Evolutionary conservation across 129 eudicot genomes (phyloP), one percentile per base, ranked within the genome.

Genomic region (Pulicaria dysenterica): DNA sequence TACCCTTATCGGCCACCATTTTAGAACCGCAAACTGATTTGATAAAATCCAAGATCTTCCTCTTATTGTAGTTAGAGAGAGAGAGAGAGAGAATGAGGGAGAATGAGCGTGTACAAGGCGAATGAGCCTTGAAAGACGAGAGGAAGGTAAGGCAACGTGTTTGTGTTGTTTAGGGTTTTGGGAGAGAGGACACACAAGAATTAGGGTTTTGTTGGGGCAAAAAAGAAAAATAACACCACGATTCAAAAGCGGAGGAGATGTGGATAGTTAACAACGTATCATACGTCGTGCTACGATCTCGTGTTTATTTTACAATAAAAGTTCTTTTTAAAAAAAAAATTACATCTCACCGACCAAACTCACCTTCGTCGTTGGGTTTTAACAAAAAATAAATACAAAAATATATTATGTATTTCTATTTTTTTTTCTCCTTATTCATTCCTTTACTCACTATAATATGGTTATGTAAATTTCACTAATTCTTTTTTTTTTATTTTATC

Each of bases 1-100:
- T 90, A 19, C 94, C 94, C 69, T 87, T 90, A 64, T 90, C 94
- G 4, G 79, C 85, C 64, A 79, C 93, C 94, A 87, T 90, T 51
- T 77, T 68, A 39, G 54, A 79, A 55, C 73, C 82, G 77, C 67
- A 78, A 47, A 13, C 9, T 67, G 57, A 48, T 47, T 3, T 46
- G 24, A 67, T 8, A 45, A 15, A 73, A 42, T 50, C 6, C 5
- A 37, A 46, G 7, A 46, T 24, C 31, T 24, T 24, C 31, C 31
- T 24, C 31, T 24, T 24, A 2, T 48, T 48, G 0, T 48, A 3
- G 54, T 48, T 48, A 24, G 31, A 24, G 31, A 24, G 31, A 24
- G 31, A 24, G 31, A 24, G 31, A 24, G 31, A 24, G 31, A 24
- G 31, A 24, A 2, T 0, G 31, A 24, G 31, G 31, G 31, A 24